These are phyloP conservation scores for Debaryomyces nepalensis DNA, from an alignment of 1,139 yeast species.

Conservation along the genomic window DNA sequence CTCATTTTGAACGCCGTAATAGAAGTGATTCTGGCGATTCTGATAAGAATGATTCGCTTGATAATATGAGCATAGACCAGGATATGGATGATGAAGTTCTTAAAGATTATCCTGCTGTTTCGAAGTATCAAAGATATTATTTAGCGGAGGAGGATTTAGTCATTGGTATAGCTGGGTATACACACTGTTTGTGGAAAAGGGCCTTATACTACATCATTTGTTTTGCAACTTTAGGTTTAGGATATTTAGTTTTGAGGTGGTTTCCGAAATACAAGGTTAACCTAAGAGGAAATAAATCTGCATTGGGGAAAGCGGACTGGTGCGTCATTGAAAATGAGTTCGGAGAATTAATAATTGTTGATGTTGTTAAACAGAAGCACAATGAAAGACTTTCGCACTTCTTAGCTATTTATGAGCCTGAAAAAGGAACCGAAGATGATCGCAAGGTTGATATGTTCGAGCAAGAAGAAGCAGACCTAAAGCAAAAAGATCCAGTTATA, in stretches of 20 bases:
- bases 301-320: slow-evolving; percentile 88
- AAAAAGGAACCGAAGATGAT: slow-evolving; percentile 24
- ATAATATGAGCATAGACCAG: slow-evolving; percentile 19
- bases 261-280: slow-evolving; percentile 74
- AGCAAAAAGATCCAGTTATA: slow-evolving; percentile 62
- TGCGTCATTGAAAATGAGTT: slow-evolving; percentile 91
- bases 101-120: slow-evolving; percentile 46
- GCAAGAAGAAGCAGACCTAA: slow-evolving; percentile 19
- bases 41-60: slow-evolving; percentile 24
- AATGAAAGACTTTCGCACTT: slow-evolving; percentile 74
- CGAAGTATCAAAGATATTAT: slow-evolving; percentile 76
- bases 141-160: slow-evolving; percentile 95
- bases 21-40: slow-evolving; percentile 37
- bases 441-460: slow-evolving; percentile 19
- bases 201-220: slow-evolving; percentile 60
- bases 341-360: slow-evolving; percentile 75
- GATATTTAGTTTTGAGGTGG: slow-evolving; percentile 81
- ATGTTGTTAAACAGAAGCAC: slow-evolving; percentile 62
- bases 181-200: slow-evolving; percentile 52
- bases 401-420: slow-evolving; percentile 40
- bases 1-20: slow-evolving; percentile 34
- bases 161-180: slow-evolving; percentile 90
- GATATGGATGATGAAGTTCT: slow-evolving; percentile 41
- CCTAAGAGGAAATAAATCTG: slow-evolving; percentile 65
- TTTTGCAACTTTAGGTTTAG: slow-evolving; percentile 66